Percentiles rank a stretch among this genome's conserved stretches.
These are phyloP conservation scores for Vachellia collinsii DNA, from an alignment of 306 rosid species.

Conservation along the genomic window DNA sequence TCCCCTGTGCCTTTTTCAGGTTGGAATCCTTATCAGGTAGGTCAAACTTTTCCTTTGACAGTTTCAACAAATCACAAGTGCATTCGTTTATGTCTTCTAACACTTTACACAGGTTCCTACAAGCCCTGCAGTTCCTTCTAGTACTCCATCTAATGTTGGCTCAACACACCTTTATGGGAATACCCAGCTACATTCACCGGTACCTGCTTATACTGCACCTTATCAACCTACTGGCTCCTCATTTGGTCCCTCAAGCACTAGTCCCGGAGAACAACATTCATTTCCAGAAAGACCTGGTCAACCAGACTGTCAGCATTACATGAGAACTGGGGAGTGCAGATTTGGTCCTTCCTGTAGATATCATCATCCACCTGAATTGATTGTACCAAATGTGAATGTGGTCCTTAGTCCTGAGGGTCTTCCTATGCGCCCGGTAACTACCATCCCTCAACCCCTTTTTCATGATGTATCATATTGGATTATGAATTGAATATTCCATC, in stretches of 20 bases:
- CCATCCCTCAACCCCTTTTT: constrained; percentile 38
- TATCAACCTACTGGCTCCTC: constrained; percentile 66
- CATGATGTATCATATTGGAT: constrained; percentile 34
- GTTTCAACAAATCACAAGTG: constrained; percentile 27
- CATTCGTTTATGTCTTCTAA: constrained; percentile 40
- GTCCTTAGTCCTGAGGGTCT: constrained; percentile 73
- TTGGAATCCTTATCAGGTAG: constrained; percentile 88
- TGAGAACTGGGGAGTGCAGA: constrained; percentile 85
- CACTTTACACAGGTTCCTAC: constrained; percentile 63
- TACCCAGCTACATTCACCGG: constrained; percentile 65
- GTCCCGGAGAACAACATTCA: constrained; percentile 73
- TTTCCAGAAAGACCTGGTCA: constrained; percentile 92
- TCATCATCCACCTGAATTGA: constrained; percentile 75
- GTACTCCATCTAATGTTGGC: constrained; percentile 65
- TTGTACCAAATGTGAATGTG: constrained; percentile 56
- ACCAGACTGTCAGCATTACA: constrained; percentile 79
- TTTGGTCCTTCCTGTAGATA: constrained; percentile 85
- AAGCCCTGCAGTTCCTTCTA: constrained; percentile 68
- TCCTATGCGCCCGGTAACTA: constrained; percentile 92
- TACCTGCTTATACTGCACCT: constrained; percentile 64
- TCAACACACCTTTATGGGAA: constrained; percentile 68
- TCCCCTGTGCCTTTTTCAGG: constrained; percentile 77
- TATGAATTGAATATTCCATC: constrained; percentile 27
- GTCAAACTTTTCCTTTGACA: constrained; percentile 45
- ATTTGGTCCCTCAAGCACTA: constrained; percentile 62